Evolutionary conservation across 805 yeast species (phyloP), one percentile per base, ranked within the genome.

Genomic region (Saturnispora besseyi): DNA sequence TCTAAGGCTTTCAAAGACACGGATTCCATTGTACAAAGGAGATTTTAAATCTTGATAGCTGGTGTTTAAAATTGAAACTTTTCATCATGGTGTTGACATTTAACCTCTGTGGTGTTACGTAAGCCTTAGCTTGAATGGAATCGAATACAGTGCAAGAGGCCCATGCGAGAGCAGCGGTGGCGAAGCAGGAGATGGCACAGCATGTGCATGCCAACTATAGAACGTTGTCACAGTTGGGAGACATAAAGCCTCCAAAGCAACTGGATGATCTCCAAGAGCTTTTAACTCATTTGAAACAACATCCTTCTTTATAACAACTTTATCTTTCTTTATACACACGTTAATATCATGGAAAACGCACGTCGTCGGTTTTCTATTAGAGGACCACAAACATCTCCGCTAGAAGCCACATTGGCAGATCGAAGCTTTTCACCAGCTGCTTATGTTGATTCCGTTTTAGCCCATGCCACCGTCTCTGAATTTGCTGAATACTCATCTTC

Each of bases 341-440:
- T 36, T 21, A 36, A 18, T 36, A 36, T 3, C 13, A 47, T 47
- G 50, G 50, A 47, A 38, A 37, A 37, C n/a, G 32, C 50, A 13
- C 15, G 50, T 15, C 34, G 50, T 8, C 42, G 50, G 18, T 47
- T 47, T 28, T 47, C 50, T 10, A 47, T 47, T 15, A 32, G 50
- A 34, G 50, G 41, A 15, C 50, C 41, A 9, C 36, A 15, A 12
- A 40, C 45, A 6, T 44, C 50, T 22, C 7, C 31, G 4, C 32
- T n/a, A 26, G 40, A 36, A 18, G 40, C 40, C 3, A 36, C 40
- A 22, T 15, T 36, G 21, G 40, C 40, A 36, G 40, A 36, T 36
- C n/a, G 15, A 12, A 11, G 40, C 40, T 36, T 21, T 36, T 36
- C 40, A 13, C 26, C 40, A 36, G 40, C 40, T 15, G 40, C 22